These are phyloP conservation scores for Eruca vesicaria DNA, from an alignment of 441 rosid genomes.

Conservation along the genomic window DNA sequence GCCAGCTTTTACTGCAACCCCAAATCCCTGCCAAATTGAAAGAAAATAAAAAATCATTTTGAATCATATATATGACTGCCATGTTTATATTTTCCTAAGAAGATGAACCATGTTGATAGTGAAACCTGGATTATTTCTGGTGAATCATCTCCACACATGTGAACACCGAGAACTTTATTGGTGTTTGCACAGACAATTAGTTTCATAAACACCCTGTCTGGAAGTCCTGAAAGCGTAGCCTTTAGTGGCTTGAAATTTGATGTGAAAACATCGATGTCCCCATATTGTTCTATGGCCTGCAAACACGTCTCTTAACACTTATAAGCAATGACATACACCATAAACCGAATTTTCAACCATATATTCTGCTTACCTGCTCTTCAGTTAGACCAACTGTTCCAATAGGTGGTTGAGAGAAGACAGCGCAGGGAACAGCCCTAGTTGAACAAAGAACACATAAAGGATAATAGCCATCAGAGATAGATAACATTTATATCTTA, in stretches of 20 bases:
- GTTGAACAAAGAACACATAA: conserved; percentile 11
- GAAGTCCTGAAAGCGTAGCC: conserved; percentile 90
- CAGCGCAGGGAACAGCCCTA: conserved; percentile 88
- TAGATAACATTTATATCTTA: background rate
- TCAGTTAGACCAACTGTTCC: conserved; percentile 88
- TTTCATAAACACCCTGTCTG: conserved; percentile 81
- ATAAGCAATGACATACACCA: background rate
- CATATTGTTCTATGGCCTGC: conserved; percentile 73
- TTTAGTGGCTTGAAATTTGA: conserved; percentile 87
- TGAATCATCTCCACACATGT: conserved; percentile 91
- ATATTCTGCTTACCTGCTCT: conserved; percentile 60
- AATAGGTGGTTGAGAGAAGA: conserved; percentile 93
- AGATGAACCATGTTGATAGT: background rate
- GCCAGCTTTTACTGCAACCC: conserved; percentile 89
- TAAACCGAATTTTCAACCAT: background rate
- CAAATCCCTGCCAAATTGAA: conserved; percentile 67
- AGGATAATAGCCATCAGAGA: conserved; percentile 8
- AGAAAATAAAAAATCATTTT: background rate
- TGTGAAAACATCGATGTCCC: conserved; percentile 75
- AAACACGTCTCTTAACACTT: conserved; percentile 17
- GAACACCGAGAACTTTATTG: conserved; percentile 66
- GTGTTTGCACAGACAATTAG: conserved; percentile 78
- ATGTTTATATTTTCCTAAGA: background rate
- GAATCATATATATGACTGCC: too few species aligned
- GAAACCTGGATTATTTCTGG: conserved; percentile 82